Base-by-base conservation (phyloP, 2,329 filamentous ascomycete genomes). In the Aspergillus alliaceus region DNA sequence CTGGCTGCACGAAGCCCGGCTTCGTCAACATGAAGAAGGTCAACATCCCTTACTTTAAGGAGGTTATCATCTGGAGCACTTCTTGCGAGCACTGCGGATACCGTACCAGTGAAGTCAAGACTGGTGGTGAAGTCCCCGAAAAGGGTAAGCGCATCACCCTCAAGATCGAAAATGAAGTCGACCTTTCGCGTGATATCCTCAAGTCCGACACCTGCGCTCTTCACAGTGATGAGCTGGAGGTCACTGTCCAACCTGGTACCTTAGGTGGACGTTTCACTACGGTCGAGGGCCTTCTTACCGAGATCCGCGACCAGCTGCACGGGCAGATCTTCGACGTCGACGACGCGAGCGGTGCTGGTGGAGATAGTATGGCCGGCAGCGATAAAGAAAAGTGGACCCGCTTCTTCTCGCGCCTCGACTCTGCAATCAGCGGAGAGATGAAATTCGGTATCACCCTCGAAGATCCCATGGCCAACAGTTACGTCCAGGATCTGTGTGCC, bases 1-100 rank as follows among this genome's bases (percentile, higher is more conserved):
- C 95, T 0, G 93, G 91, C 60, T 99, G 95, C 80, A 87, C 88
- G 69, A 90, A 90, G 75, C 79, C 86, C 4, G 97, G 93, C 77
- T 86, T 87, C 4, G 96, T 96, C 9, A 93, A 96, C 76, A 97
- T 97, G 91, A 96, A 97, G 81, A 96, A 96, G 88, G 91, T 98
- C 56, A 91, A 96, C 69, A 97, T 99, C 61, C 95, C 95, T 1
- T 90, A 96, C 78, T 99, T 99, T 80, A 96, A 97, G 78, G 91
- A 98, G 71, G 95, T 99, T 3, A 88, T 97, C 39, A 83, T 99
- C 67, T 98, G 96, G 90, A 93, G 88, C 66, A 98, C 93, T 2
- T 88, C 91, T 27, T 99, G 95, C 77, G 88, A 93, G 27, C 83
- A 89, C 74, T 99, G 95, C 72, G 93, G 93, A 57, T 96, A 98